phyloP scores from a whole-genome alignment of 1,139 yeast species.

The Wickerhamiella infanticola region DNA sequence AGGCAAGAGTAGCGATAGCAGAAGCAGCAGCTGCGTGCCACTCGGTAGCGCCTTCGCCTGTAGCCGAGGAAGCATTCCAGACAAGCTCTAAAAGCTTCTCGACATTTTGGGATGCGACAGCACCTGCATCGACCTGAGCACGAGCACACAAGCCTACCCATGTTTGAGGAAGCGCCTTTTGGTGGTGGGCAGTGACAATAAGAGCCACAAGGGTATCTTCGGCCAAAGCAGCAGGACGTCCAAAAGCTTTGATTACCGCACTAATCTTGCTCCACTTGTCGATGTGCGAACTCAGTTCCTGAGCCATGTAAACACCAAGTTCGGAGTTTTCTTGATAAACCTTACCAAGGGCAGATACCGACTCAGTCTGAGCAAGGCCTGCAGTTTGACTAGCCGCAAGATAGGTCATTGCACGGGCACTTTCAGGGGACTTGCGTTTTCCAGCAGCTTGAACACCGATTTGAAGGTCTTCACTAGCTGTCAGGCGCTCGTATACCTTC shows the following conservation, averaged over 20 bases:
- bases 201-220: constrained; percentile 28
- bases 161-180: constrained; percentile 26
- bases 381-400: not conserved
- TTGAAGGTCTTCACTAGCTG: constrained; percentile 15
- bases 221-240: constrained; percentile 9
- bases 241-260: constrained; percentile 4
- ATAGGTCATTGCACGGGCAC: constrained; percentile 12
- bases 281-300: not conserved
- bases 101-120: constrained; percentile 32
- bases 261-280: constrained; percentile 13
- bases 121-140: constrained; percentile 49
- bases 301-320: constrained; percentile 2
- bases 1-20: constrained; percentile 50
- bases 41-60: constrained; percentile 4
- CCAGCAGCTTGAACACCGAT: constrained; percentile 18
- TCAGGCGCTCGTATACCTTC: constrained; percentile 16
- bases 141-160: constrained; percentile 73
- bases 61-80: constrained; percentile 8
- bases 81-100: constrained; percentile 26
- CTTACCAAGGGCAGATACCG: not conserved
- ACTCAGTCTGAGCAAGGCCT: not conserved
- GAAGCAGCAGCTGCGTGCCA: constrained; percentile 32
- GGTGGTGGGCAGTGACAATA: constrained; percentile 43
- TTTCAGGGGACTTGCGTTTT: constrained; percentile 9
- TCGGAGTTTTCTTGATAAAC: not conserved